phyloP scores from a whole-genome alignment of 345 rosid genomes.

The Linum trigynum region DNA sequence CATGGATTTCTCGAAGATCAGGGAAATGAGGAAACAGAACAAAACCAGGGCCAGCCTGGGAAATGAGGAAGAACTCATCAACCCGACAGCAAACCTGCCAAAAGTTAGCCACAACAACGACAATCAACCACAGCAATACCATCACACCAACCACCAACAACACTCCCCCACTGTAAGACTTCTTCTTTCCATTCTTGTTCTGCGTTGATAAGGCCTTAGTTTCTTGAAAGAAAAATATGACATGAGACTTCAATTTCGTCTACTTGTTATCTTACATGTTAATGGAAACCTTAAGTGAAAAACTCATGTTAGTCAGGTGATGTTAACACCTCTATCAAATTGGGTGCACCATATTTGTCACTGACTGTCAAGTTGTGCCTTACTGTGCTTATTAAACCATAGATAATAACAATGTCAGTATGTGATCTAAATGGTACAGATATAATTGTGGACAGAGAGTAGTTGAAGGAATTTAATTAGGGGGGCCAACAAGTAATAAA shows the following conservation, averaged over 20 bases:
- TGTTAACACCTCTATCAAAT: too few species aligned
- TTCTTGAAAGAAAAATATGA: too few species aligned
- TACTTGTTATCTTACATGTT: too few species aligned
- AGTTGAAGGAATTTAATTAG: not conserved
- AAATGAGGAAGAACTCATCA: slow-evolving; percentile 70
- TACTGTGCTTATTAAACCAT: too few species aligned
- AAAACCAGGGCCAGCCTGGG: slow-evolving; percentile 94
- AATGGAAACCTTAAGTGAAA: too few species aligned
- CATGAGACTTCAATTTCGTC: too few species aligned
- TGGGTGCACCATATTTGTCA: too few species aligned
- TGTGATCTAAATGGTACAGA: not conserved
- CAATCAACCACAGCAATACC: slow-evolving; percentile 5
- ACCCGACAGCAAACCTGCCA: slow-evolving; percentile 40
- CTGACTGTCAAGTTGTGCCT: too few species aligned
- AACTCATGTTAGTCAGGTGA: too few species aligned
- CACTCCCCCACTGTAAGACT: slow-evolving; percentile 55
- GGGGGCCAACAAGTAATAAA: not conserved
- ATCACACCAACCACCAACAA: slow-evolving; percentile 20
- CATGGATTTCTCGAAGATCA: slow-evolving; percentile 74
- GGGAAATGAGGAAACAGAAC: slow-evolving; percentile 93
- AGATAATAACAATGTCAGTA: too few species aligned
- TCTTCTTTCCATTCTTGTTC: too few species aligned
- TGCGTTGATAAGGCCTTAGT: too few species aligned
- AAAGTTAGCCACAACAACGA: slow-evolving; percentile 12
- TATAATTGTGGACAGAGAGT: not conserved